Evolutionary conservation across 371 early-diverging fungal species (phyloP).

Genomic region (Syncephalis plumigaleata): DNA sequence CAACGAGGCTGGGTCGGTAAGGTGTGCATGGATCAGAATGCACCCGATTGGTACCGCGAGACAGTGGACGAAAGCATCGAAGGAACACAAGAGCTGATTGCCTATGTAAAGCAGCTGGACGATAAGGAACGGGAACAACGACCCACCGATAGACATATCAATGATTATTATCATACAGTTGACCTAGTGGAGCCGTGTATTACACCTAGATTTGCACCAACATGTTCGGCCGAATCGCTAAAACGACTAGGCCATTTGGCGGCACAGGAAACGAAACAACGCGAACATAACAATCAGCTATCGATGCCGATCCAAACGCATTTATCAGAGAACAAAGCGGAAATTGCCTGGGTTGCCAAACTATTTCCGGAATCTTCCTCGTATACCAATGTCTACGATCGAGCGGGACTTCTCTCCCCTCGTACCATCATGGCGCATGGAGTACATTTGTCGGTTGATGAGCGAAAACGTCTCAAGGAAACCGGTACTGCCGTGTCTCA

Average conservation of each 20-base stretch:
- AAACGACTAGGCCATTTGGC: slow-evolving; percentile 51
- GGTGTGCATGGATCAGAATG: slow-evolving; percentile 85
- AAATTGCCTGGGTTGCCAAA: slow-evolving; percentile 44
- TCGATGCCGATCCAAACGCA: slow-evolving; percentile 62
- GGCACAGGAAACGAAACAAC: slow-evolving; percentile 17
- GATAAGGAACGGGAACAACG: slow-evolving; percentile 1
- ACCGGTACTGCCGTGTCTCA: slow-evolving; percentile 61
- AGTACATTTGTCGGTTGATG: slow-evolving; percentile 61
- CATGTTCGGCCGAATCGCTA: slow-evolving; percentile 54
- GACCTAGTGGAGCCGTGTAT: slow-evolving; percentile 48
- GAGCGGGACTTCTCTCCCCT: slow-evolving; percentile 39
- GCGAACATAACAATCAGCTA: too few relatives aligned
- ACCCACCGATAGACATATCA: neutral
- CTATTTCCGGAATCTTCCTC: slow-evolving; percentile 46
- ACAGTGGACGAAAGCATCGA: slow-evolving; percentile 36
- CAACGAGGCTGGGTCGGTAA: slow-evolving; percentile 88
- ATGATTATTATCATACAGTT: neutral
- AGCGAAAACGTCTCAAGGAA: slow-evolving; percentile 36
- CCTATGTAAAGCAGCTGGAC: slow-evolving; percentile 18
- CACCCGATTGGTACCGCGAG: slow-evolving; percentile 60
- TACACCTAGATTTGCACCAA: slow-evolving; percentile 81
- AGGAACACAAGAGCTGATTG: slow-evolving; percentile 50
- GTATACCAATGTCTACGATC: slow-evolving; percentile 65
- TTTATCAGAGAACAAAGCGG: slow-evolving; percentile 61
- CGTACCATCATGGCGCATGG: slow-evolving; percentile 84